Evolutionary conservation across 1,139 yeast species (phyloP), one percentile per base, ranked within the genome.

Genomic region (Sporopachydermia cereana): DNA sequence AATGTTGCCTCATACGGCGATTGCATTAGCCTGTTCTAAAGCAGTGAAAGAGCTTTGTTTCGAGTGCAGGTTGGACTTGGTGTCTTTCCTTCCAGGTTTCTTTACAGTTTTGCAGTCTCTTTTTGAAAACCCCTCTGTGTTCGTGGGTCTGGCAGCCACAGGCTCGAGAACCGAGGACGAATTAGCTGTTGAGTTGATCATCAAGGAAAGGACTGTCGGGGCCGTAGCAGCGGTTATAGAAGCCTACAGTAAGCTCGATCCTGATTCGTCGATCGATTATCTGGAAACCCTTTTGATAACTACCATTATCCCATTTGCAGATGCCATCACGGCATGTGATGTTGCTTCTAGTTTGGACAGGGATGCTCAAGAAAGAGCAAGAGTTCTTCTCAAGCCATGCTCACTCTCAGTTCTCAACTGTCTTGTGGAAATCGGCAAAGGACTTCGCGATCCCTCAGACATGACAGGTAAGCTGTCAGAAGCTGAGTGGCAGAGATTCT

Each of bases 401-500:
- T 55, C 72, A 2, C 52, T 68, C 3, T 77, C 86, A 30, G 60
- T 84, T 42, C 62, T 84, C 25, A 64, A 74, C 7, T 83, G 88
- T 56, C 60, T 85, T 0, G 69, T 70, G 20, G 84, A 81, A 47
- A 63, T 84, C 14, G 91, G 88, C 0, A 79, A 77, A 48, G 86
- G 89, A 0, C 62, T 82, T 52, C 62, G 59, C 42, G 49, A 55
- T 24, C 58, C 62, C 1, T 60, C 58, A 51, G 65, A 57, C 44
- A 51, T 41, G 50, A 53, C n/a, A n/a, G 12, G n/a, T 12, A 34
- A 34, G 17, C 9, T n/a, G 12, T 12, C 12, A 12, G 17, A 5
- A 16, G n/a, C 12, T 34, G 12, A 5, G 5, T 12, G 17, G 12
- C 12, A 20, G 18, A 34, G 39, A 34, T 16, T 1, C 48, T 49